phyloP scores from a whole-genome alignment of 345 rosid species.

The Rhizophora mangle region DNA sequence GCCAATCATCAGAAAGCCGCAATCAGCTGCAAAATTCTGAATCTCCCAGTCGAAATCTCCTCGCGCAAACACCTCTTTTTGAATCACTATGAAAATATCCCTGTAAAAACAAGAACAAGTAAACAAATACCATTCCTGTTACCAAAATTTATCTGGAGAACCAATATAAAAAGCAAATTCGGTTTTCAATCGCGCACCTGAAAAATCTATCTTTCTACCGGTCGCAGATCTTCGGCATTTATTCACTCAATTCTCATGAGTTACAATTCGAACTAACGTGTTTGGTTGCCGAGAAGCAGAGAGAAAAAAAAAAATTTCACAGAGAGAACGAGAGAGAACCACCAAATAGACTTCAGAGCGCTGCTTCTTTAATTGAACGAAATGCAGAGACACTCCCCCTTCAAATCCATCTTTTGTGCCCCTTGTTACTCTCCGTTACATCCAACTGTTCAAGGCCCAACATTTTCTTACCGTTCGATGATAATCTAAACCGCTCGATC shows the following conservation, averaged over 20 bases:
- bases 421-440: constrained; percentile 16
- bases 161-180: constrained; percentile 2
- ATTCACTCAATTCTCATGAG: constrained; percentile 14
- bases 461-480: constrained; percentile 22
- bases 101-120: background rate
- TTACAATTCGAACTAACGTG: constrained; percentile 15
- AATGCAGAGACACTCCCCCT: constrained; percentile 18
- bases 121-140: background rate
- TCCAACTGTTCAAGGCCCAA: constrained; percentile 12
- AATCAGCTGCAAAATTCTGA: constrained; percentile 7
- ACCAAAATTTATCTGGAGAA: background rate
- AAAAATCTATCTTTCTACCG: constrained; percentile 5
- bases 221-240: constrained; percentile 33
- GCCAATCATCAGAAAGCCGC: constrained; percentile 5
- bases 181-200: constrained; percentile 25
- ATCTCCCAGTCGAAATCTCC: constrained; percentile 6
- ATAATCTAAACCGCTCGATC: constrained; percentile 22
- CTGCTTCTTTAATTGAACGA: constrained; percentile 18
- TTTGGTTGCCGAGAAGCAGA: constrained; percentile 31
- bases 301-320: constrained; percentile 32
- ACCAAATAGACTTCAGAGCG: constrained; percentile 9
- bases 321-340: constrained; percentile 23
- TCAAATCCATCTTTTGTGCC: constrained; percentile 16
- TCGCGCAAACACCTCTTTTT: background rate
- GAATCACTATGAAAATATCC: background rate